Base-by-base conservation (phyloP, 129 eudicot genomes). In the Flaveria trinervia region DNA sequence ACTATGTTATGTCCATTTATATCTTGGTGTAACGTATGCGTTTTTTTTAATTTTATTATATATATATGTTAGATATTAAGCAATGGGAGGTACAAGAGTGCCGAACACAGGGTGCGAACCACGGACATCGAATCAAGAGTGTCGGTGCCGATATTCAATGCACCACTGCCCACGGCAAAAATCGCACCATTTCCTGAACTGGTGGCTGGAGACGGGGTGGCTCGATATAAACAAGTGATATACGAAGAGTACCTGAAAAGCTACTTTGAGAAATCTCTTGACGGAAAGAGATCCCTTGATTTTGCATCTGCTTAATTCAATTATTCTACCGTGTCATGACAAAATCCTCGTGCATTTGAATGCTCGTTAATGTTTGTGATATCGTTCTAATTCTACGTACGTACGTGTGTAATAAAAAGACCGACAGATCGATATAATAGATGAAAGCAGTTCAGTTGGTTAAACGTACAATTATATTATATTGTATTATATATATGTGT, bases 51-150 rank as follows among this genome's bases (percentile, higher is more conserved):
- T n/a, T 62, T 12, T 49, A 51, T 16, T 39, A 9, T 72, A 17
- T 23, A 3, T 26, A 11, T 72, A 33, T 51, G 18, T 65, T 45
- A 82, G 84, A 82, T 82, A 13, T 7, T 83, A 59, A 85, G 84
- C 84, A 82, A 85, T 10, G 86, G 86, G 45, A 79, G 70, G 77
- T 85, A 85, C 70, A 79, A 75, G 50, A 85, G 89, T 18, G 82
- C 82, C 0, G 86, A 85, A 65, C 89, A 85, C 54, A 65, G 77
- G 45, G 85, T 73, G 36, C 78, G 83, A 3, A 81, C 88, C 7
- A 77, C 83, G 48, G 46, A 77, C 74, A 11, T n/a, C 2, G 66
- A 73, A 28, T 81, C 85, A 49, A 59, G 88, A 45, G 85, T 77
- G 18, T 84, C 85, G 16, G 39, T 81, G 28, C 85, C 83, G 1